Conservation (phyloP, 225 moss, liverwort and hornwort genomes). For the Thuidium tamariscinum region DNA sequence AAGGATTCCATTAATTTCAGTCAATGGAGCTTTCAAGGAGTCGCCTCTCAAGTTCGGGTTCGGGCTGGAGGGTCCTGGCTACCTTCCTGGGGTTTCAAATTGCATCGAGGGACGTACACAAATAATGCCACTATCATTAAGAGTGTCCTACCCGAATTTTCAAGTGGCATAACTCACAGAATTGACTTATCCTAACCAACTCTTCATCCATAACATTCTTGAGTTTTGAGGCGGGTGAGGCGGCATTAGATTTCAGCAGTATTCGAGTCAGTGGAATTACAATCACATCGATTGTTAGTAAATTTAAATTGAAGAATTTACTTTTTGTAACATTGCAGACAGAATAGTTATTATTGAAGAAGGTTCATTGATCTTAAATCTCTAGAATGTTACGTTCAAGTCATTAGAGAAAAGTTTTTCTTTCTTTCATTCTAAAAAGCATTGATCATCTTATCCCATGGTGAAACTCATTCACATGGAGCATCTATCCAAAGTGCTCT, state of each 20-base stretch:
- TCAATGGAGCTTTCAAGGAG: background rate
- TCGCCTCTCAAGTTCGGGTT: background rate
- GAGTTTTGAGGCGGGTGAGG: fast-evolving
- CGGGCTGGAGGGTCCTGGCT: background rate
- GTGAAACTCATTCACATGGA: background rate
- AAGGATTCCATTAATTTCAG: background rate
- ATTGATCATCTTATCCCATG: background rate
- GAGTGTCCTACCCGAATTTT: background rate
- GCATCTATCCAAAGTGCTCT: background rate
- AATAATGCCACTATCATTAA: background rate
- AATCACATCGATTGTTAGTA: background rate
- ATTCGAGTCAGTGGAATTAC: too few species aligned
- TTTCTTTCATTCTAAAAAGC: too few species aligned
- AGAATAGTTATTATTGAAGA: background rate
- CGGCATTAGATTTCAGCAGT: too few species aligned
- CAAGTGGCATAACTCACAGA: background rate
- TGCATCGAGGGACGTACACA: too few species aligned
- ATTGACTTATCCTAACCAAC: background rate
- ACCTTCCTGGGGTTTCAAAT: background rate
- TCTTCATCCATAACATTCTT: background rate
- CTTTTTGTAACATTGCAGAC: too few species aligned
- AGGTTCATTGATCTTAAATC: background rate
- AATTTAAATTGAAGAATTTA: too few species aligned
- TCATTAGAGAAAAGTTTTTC: background rate
- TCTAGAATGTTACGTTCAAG: background rate